These are phyloP conservation scores for Solanum phureja DNA, from an alignment of 257 asterid species.

Conservation along the genomic window DNA sequence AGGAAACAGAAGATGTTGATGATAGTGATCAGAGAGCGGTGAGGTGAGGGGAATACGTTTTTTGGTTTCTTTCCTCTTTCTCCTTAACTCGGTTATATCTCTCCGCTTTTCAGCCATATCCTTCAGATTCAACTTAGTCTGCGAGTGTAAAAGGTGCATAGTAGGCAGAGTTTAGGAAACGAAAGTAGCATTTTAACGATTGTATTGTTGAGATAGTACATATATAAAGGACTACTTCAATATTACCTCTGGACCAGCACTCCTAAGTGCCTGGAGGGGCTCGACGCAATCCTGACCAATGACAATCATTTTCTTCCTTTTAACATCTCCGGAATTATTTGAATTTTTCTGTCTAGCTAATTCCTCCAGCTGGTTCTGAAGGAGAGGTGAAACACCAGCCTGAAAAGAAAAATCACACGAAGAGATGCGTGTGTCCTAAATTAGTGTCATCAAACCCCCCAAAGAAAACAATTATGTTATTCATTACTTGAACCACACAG, in stretches of 20 bases:
- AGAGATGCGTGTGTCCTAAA: not conserved
- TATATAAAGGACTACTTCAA: not conserved
- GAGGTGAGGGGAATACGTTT: constrained; percentile 13
- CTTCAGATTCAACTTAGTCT: constrained; percentile 23
- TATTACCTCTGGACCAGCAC: constrained; percentile 36
- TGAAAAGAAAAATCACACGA: constrained; percentile 11
- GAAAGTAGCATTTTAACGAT: not conserved
- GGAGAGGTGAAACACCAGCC: constrained; percentile 87
- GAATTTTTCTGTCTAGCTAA: constrained; percentile 38
- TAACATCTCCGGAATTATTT: constrained; percentile 26
- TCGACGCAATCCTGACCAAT: constrained; percentile 91
- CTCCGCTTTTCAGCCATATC: constrained; percentile 24
- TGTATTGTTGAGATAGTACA: not conserved
- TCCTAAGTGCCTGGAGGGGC: constrained; percentile 87
- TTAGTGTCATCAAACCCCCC: not conserved
- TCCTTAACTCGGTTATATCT: constrained; percentile 19
- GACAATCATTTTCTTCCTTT: constrained; percentile 56
- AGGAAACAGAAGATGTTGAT: not conserved
- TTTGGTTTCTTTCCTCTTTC: constrained; percentile 37
- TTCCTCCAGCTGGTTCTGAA: constrained; percentile 76
- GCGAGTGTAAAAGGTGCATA: not conserved
- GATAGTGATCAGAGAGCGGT: not conserved
- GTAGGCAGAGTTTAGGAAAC: not conserved
- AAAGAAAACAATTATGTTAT: not conserved
- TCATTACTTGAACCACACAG: not conserved